phyloP scores from a whole-genome alignment of 2,329 filamentous ascomycete species.

The Botryotinia narcissicola region DNA sequence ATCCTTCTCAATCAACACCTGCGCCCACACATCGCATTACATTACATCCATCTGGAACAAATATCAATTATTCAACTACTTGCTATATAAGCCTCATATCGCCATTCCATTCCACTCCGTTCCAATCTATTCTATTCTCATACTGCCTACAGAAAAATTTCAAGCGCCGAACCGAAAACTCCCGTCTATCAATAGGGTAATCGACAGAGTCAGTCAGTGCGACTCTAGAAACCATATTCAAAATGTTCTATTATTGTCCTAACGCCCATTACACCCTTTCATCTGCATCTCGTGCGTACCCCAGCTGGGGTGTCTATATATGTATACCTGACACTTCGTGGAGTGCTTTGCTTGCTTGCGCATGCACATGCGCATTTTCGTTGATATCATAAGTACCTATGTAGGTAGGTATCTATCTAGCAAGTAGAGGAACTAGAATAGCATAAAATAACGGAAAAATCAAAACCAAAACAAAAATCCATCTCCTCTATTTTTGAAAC shows the following conservation, averaged over 20 bases:
- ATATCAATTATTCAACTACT: not conserved
- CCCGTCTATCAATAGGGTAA: not conserved
- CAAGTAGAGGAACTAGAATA: not conserved
- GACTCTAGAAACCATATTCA: conserved; percentile 1
- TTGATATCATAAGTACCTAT: conserved; percentile 5
- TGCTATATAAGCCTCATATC: not conserved
- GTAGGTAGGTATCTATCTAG: not conserved
- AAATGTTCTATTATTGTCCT: not conserved
- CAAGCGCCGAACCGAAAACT: not conserved
- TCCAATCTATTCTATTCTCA: not conserved
- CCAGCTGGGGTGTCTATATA: not conserved
- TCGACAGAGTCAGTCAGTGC: not conserved
- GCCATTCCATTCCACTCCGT: not conserved
- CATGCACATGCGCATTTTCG: conserved; percentile 4
- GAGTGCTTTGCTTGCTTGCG: conserved; percentile 8
- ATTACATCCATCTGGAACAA: not conserved
- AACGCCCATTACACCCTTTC: not conserved
- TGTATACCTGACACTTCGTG: not conserved
- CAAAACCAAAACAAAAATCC: not conserved
- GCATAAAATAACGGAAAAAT: not conserved
- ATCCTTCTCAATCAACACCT: not conserved
- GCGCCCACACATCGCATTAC: too few species aligned
- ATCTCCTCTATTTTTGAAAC: conserved; percentile 11
- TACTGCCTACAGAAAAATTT: not conserved
- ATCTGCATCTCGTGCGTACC: not conserved